Base-by-base conservation (phyloP, 345 rosid species). In the Kernera saxatilis region DNA sequence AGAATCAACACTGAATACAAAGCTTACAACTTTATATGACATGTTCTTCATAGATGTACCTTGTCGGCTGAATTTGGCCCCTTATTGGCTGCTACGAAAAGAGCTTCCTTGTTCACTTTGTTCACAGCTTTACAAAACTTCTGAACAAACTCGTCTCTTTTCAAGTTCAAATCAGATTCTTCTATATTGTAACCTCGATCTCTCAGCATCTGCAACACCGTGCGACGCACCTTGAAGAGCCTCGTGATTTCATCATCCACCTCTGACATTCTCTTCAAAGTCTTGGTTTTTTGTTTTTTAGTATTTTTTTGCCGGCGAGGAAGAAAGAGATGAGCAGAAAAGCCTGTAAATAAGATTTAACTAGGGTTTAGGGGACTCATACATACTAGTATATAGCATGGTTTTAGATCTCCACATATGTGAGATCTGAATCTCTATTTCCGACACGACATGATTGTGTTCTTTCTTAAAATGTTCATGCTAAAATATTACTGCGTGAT, bases 201-300 rank as follows among this genome's bases (percentile, higher is more conserved):
- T 50, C 69, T 81, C 21, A 86, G 84, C 88, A 86, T 86, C 72
- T 86, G 79, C 49, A 86, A 14, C 5, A 79, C 84, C 7, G 88
- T 86, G 14, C 81, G 81, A 11, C 85, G 84, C 4, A 79, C 81
- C 72, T 77, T 84, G 72, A 75, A 86, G n/a, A 79, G 59, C 71
- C 68, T 84, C 4, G 86, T 80, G 70, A 84, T 75, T 74, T 81
- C 84, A 37, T 81, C 86, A 2, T 84, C 85, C 12, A 45, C 37
- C 4, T 69, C 73, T 9, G 83, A 49, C 83, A 78, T 80, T 49
- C 36, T 73, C 67, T 66, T 61, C 46, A 30, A 46, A 10, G 4
- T 22, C 21, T 62, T 60, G 19, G 2, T 4, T 6, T 14, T 40
- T 30, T 48, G 8, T 6, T 1, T 55, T 14, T 13, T n/a, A n/a